Conservation (phyloP, 352 stramenopile species). For the Phytophthora syringae region DNA sequence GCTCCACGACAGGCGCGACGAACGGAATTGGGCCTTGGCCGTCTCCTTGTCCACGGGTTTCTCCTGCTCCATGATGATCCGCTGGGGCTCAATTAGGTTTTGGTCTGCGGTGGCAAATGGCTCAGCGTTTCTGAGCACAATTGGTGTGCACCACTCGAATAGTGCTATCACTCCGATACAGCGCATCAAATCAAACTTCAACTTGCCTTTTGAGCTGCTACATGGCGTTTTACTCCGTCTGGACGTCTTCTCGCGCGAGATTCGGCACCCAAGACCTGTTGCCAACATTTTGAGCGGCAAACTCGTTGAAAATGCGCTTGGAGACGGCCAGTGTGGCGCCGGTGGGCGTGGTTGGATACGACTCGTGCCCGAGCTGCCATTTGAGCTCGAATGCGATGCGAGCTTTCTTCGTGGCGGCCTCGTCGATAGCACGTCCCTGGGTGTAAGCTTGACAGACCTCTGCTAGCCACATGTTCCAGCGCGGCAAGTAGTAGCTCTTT, state of each 20-base stretch:
- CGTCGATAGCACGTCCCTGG: slow-evolving; percentile 61
- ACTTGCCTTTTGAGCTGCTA: slow-evolving; percentile 3
- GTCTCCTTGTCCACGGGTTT: slow-evolving; percentile 77
- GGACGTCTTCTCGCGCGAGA: neutral
- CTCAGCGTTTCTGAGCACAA: slow-evolving; percentile 22
- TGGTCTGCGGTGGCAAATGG: slow-evolving; percentile 1
- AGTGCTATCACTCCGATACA: slow-evolving; percentile 13
- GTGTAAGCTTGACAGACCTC: slow-evolving; percentile 77
- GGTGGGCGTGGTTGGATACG: slow-evolving; percentile 51
- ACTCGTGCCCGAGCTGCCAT: slow-evolving; percentile 70
- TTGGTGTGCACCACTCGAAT: slow-evolving; percentile 12
- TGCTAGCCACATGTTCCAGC: slow-evolving; percentile 76
- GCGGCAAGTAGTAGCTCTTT: slow-evolving; percentile 68
- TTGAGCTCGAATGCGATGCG: slow-evolving; percentile 75
- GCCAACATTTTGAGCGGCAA: slow-evolving; percentile 27
- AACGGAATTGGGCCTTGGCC: slow-evolving; percentile 74
- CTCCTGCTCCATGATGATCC: slow-evolving; percentile 49
- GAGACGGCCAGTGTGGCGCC: slow-evolving; percentile 62
- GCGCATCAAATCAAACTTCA: slow-evolving; percentile 16
- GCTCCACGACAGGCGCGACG: slow-evolving; percentile 81
- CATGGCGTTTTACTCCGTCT: neutral
- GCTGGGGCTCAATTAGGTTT: slow-evolving; percentile 1
- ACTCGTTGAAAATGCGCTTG: slow-evolving; percentile 61
- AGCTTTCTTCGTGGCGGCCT: slow-evolving; percentile 47
- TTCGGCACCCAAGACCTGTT: slow-evolving; percentile 13